These are phyloP conservation scores for Cerrena zonata DNA, from an alignment of 1,284 basidiomycete species.

Conservation along the genomic window DNA sequence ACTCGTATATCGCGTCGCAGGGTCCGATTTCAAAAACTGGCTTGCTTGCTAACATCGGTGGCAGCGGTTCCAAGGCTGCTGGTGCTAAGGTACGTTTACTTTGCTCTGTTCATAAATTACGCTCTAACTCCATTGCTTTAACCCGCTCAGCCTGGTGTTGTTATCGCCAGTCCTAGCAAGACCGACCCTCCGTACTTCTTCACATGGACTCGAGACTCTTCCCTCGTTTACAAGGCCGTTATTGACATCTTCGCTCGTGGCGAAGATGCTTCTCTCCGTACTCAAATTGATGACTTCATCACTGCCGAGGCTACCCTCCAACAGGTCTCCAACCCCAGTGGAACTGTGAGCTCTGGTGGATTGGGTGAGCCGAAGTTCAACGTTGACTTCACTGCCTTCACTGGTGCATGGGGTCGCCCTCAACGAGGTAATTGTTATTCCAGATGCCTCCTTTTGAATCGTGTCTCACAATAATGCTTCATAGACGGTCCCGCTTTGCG, in stretches of 20 bases:
- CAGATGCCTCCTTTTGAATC: no score
- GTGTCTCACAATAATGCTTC: no score
- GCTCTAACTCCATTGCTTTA: background rate
- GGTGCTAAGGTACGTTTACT: conserved; percentile 37
- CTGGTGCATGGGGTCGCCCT: conserved; percentile 48
- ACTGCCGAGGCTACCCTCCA: conserved; percentile 31
- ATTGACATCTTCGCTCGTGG: conserved; percentile 35
- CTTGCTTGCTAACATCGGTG: conserved; percentile 62
- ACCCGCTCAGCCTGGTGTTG: conserved; percentile 26
- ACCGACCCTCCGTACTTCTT: conserved; percentile 35
- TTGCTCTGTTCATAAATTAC: no score
- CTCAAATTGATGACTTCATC: conserved; percentile 32
- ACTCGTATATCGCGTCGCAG: conserved; percentile 44
- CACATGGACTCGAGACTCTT: conserved; percentile 38
- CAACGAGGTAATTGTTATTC: conserved; percentile 44
- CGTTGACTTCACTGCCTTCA: conserved; percentile 39
- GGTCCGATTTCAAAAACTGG: conserved; percentile 52
- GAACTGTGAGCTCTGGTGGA: conserved; percentile 35
- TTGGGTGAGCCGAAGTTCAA: conserved; percentile 50
- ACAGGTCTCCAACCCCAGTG: conserved; percentile 39
- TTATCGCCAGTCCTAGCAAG: conserved; percentile 34
- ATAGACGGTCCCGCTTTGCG: conserved; percentile 72
- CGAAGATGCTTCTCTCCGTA: conserved; percentile 24
- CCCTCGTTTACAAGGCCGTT: conserved; percentile 37
- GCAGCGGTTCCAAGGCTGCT: conserved; percentile 44